Evolutionary conservation across 2,329 filamentous ascomycete species (phyloP), one percentile per base, ranked within the genome.

Genomic region (Colletotrichum sp.): DNA sequence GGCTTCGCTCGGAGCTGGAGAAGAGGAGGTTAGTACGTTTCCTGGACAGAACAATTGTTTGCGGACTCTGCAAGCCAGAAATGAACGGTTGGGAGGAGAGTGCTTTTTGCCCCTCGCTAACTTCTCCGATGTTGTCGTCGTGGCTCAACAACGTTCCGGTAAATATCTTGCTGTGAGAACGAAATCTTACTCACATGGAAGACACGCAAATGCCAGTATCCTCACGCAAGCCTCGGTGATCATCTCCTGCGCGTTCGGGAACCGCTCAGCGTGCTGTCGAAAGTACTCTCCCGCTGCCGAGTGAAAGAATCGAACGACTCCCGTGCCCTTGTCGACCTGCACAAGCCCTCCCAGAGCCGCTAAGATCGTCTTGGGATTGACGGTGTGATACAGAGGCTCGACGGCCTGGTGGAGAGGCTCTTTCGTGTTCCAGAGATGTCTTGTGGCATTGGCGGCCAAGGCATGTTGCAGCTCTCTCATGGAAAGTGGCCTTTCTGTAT

Each of bases 161-260:
- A n/a, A 22, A 22, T 4, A 48, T 0, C 3, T 1, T 12, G 2
- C 44, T 13, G 3, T 48, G 2, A 52, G 44, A 52, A 52, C 0
- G 18, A 52, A 13, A 52, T 22, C 6, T 1, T 1, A 63, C 59
- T 24, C 22, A 63, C 59, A 63, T n/a, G 59, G 59, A 36, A 63
- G 59, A 1, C 59, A 63, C 0, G 59, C 59, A 34, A 63, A 63
- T 9, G 30, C 32, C 30, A 63, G 28, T 34, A 63, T 15, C 0
- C 59, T 32, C 4, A 63, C 12, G 5, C 59, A 36, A 16, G 59
- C 30, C 30, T 30, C 59, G 0, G 59, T 63, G 9, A 63, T 36
- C 18, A 32, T 34, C 59, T 34, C 59, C 1, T 63, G 59, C 18
- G 59, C 59, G 18, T 10, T 4, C 3, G 59, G 30, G 3, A 63